phyloP scores from a whole-genome alignment of 805 yeast genomes.

The Hermanozyma aechmeae region DNA sequence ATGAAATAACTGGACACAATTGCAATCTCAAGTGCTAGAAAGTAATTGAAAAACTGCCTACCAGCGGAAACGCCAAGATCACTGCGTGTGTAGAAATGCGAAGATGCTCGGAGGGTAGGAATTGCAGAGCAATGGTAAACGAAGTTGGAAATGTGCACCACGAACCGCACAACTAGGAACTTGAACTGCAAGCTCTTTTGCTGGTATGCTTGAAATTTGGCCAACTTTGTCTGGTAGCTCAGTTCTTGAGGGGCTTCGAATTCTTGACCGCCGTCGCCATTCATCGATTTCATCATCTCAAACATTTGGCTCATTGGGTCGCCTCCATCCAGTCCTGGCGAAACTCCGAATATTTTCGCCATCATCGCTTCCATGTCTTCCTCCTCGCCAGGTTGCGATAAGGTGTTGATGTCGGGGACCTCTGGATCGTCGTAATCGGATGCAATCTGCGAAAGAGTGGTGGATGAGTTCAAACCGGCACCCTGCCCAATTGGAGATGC shows the following conservation, averaged over 20 bases:
- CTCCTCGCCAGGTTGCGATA: conserved; percentile 5
- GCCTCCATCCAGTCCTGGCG: conserved; percentile 3
- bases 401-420: conserved; percentile 24
- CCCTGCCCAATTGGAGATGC: too few species aligned
- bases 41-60: conserved; percentile 15
- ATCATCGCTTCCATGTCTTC: conserved; percentile 27
- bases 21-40: conserved; percentile 23
- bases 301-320: conserved; percentile 27
- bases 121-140: conserved; percentile 18
- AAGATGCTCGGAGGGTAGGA: conserved; percentile 21
- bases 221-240: conserved; percentile 11
- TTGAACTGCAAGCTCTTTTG: conserved; percentile 23
- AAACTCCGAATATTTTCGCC: conserved; percentile 15
- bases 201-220: conserved; percentile 20
- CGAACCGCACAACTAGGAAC: conserved; percentile 21
- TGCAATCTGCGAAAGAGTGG: conserved; percentile 2
- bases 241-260: conserved; percentile 4
- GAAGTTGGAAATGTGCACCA: conserved; percentile 20
- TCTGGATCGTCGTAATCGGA: conserved; percentile 26
- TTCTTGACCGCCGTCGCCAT: conserved; percentile 1
- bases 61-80: conserved; percentile 6
- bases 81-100: conserved; percentile 17
- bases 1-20: conserved; percentile 25
- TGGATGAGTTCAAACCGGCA: conserved; percentile 1
- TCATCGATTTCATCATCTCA: conserved; percentile 15